Evolutionary conservation across 1,284 basidiomycete species (phyloP), one percentile per base, ranked within the genome.

Genomic region (Cutaneotrichosporon daszewskae): DNA sequence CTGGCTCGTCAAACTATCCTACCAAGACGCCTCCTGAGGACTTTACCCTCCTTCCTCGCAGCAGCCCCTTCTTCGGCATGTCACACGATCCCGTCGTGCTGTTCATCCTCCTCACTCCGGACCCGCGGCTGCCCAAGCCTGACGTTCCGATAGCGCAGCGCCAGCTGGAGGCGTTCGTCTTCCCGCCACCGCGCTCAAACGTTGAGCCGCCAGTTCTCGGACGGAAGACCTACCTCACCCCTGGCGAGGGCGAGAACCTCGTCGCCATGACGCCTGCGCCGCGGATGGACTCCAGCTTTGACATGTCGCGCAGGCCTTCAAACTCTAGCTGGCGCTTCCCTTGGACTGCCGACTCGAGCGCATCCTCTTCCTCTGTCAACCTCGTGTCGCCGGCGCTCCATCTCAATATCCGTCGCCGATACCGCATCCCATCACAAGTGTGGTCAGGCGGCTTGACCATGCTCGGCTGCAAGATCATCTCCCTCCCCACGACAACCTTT

Each of bases 81-180:
- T 71, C 76, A 10, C 82, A 77, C 63, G 87, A 92, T 62, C 83
- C 88, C 0, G 72, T 77, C 33, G 76, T 81, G 2, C 80, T 94
- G 31, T 58, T 79, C 46, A 64, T 76, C 43, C 70, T 68, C 31
- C 42, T 72, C 23, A 66, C 59, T n/a, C 65, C 64, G 24, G 69
- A 64, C 49, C 58, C 47, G 32, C 50, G 36, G 40, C 64, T 59
- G 46, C 62, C 64, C 22, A 53, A 24, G 50, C 59, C 59, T 43
- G 53, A 19, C 40, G 65, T 37, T 1, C 58, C 62, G 0, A 56
- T 58, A 16, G 65, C 67, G 0, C 45, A 51, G 8, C 62, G 72
- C 31, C 64, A 65, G 14, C 41, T 76, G 20, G 68, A 71, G 43
- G 68, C 70, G 2, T 74, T 62, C 55, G 61, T 61, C 0, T 76